Evolutionary conservation across 805 yeast species (phyloP).

Genomic region (Pichia rugopelliculosa): DNA sequence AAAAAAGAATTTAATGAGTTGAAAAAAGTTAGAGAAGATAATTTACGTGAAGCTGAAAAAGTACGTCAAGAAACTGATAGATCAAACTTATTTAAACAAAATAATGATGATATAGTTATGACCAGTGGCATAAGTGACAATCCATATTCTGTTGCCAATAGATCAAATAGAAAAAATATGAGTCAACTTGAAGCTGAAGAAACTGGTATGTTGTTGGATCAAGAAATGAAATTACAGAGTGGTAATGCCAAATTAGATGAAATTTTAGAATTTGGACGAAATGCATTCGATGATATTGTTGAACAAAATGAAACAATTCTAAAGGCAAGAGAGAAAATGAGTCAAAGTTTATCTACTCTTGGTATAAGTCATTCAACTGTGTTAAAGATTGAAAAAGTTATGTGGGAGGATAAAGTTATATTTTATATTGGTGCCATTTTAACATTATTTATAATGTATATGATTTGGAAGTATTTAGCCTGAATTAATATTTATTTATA

Average conservation of each 20-base stretch:
- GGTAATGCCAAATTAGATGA: slow-evolving; percentile 83
- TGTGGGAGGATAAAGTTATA: slow-evolving; percentile 77
- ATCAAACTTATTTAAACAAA: slow-evolving; percentile 29
- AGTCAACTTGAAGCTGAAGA: slow-evolving; percentile 31
- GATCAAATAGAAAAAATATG: slow-evolving; percentile 9
- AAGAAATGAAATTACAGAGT: slow-evolving; percentile 44
- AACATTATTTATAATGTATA: slow-evolving; percentile 59
- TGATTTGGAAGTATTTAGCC: slow-evolving; percentile 57
- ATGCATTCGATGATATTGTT: slow-evolving; percentile 76
- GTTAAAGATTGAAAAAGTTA: slow-evolving; percentile 67
- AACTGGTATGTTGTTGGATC: slow-evolving; percentile 67
- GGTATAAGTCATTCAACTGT: slow-evolving; percentile 87
- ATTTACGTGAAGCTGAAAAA: slow-evolving; percentile 38
- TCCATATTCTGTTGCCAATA: slow-evolving; percentile 35
- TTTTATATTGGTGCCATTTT: slow-evolving; percentile 69
- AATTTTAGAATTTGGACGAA: slow-evolving; percentile 82
- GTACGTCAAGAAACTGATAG: slow-evolving; percentile 29
- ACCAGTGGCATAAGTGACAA: slow-evolving; percentile 31
- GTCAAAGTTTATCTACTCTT: slow-evolving; percentile 64
- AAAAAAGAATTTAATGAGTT: slow-evolving; percentile 45
- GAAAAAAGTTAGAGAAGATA: slow-evolving; percentile 48
- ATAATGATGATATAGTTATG: slow-evolving; percentile 15
- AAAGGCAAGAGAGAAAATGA: slow-evolving; percentile 55
- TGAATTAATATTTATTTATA: slow-evolving; percentile 19
- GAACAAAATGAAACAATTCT: slow-evolving; percentile 73